Evolutionary conservation across 2,329 filamentous ascomycete species (phyloP).

Genomic region (Aspergillus sp.): DNA sequence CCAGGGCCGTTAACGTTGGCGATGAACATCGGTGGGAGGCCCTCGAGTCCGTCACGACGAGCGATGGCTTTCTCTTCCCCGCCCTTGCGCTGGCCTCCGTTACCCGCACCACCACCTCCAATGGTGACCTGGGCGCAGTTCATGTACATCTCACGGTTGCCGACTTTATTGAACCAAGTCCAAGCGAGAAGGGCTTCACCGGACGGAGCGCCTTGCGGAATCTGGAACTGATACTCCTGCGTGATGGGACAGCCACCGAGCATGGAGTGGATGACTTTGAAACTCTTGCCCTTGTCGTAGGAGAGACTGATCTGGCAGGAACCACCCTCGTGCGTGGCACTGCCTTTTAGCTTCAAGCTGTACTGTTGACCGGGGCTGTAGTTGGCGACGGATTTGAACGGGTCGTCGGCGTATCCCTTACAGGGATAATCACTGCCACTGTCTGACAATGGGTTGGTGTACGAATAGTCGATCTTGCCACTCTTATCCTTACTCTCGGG

Average conservation of each 20-base stretch:
- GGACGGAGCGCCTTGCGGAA: conserved; percentile 63
- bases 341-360: conserved; percentile 63
- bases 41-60: conserved; percentile 42
- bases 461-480: conserved; percentile 64
- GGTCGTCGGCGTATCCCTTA: conserved; percentile 62
- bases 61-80: conserved; percentile 2
- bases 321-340: conserved; percentile 64
- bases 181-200: conserved; percentile 66
- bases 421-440: conserved; percentile 69
- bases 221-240: conserved; percentile 61
- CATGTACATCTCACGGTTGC: conserved; percentile 85
- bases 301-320: conserved; percentile 75
- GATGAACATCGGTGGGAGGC: conserved; percentile 66
- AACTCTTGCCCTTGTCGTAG: conserved; percentile 67
- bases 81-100: conserved; percentile 2
- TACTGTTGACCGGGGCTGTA: conserved; percentile 63
- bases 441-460: conserved; percentile 63
- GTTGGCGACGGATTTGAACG: conserved; percentile 55
- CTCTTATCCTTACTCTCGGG: conserved; percentile 46
- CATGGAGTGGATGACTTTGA: conserved; percentile 65
- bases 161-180: conserved; percentile 74
- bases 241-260: conserved; percentile 55
- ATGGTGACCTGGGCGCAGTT: conserved; percentile 74
- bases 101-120: conserved; percentile 9
- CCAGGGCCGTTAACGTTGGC: conserved; percentile 61